Base-by-base conservation (phyloP, 2,329 filamentous ascomycete species). In the Graphilbum sp. region DNA sequence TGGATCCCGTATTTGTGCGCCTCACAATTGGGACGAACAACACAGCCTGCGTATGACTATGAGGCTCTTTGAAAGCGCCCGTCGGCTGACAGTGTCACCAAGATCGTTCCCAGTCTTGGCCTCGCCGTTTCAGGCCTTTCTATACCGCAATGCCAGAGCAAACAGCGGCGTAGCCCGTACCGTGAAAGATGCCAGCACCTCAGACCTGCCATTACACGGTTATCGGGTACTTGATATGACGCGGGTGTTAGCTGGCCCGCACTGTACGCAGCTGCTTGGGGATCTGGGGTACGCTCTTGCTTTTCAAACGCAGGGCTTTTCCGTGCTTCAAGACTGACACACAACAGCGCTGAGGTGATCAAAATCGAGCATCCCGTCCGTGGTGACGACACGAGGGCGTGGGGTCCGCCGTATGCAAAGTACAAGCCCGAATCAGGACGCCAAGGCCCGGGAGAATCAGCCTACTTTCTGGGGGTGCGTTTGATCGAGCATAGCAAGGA, bases 191-290 rank as follows among this genome's bases (percentile, higher is more conserved):
- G 7, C 15, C 19, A 8, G 16, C 6, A 18, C 30, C 9, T 18
- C 19, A 5, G 24, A 49, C 31, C 57, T 75, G 24, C 88, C 90
- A 18, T 67, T 98, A 49, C 74, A 84, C 27, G 90, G 90, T 1
- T 79, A 90, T 49, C 76, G 82, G 39, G 87, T 96, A 13, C 67
- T 98, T 44, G 90, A 98, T 56, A 92, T 98, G 86, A 96, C 88
- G 4, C 73, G 90, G 61, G 90, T 98, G 2, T 62, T 98, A 46
- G 90, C 90, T 45, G 90, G 90, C 85, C 90, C 90, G 47, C 96
- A 96, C 54, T 95, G 86, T 51, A 96, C 90, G 29, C 90, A 98
- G 57, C 95, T 98, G 38, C 62, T 98, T 10, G 90, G 88, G 40
- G 90, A 98, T 59, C 69, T 98, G 49, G 90, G 90, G 88, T 94